Evolutionary conservation across 306 rosid genomes (phyloP).

Genomic region (Lagenaria siceraria): DNA sequence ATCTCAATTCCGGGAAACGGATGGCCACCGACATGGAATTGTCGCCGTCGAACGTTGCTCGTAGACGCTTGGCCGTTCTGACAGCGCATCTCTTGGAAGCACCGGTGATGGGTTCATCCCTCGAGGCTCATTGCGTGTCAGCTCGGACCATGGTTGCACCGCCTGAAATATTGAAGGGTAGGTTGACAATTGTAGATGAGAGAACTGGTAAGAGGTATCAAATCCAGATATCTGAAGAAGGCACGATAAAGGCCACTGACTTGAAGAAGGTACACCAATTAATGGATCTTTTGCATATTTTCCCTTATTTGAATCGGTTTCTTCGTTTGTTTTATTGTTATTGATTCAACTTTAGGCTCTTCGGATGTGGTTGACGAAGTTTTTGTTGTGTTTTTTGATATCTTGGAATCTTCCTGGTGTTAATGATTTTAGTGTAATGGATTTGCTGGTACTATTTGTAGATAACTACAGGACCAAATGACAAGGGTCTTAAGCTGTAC

Average conservation of each 20-base stretch:
- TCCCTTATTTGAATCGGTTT: background rate
- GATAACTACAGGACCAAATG: conserved; percentile 57
- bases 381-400: background rate
- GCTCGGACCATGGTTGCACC: conserved; percentile 22
- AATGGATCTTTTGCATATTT: background rate
- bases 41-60: conserved; percentile 24
- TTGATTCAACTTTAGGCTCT: background rate
- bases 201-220: conserved; percentile 57
- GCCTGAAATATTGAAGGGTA: conserved; percentile 36
- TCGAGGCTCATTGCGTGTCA: conserved; percentile 34
- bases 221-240: conserved; percentile 50
- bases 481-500: conserved; percentile 79
- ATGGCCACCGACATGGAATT: conserved; percentile 35
- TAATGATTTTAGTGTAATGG: background rate
- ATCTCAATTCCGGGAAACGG: background rate
- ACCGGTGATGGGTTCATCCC: conserved; percentile 14
- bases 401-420: conserved; percentile 2
- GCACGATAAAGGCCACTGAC: conserved; percentile 60
- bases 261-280: conserved; percentile 45
- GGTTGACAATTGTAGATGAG: conserved; percentile 53
- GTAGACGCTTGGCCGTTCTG: conserved; percentile 63
- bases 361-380: background rate
- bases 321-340: background rate
- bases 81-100: conserved; percentile 39
- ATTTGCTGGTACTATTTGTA: conserved; percentile 8